Base-by-base conservation (phyloP, 73 alveolate genomes). In the Tetrahymena malaccensis region DNA sequence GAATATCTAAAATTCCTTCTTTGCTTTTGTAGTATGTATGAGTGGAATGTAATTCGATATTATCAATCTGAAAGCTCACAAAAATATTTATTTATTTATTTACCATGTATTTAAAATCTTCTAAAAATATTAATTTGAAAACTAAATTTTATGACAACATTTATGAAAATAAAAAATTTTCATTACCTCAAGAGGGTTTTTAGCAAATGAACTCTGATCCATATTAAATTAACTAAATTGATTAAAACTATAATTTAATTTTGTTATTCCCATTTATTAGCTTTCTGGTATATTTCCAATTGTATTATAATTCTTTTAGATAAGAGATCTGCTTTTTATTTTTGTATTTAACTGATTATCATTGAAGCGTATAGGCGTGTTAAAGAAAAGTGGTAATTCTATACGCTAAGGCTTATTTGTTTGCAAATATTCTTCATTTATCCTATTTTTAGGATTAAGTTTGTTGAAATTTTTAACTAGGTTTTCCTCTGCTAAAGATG, bases 331-430 rank as follows among this genome's bases (percentile, higher is more conserved):
- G 13, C 93, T 85, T 9, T 89, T 94, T 70, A 94, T 25, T 83
- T 85, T 40, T 33, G 83, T 35, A 21, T 19, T 83, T 38, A 94
- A 84, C 31, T 94, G 50, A 37, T 85, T 38, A 33, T 43, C 70
- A 31, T 84, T 84, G 50, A 85, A 84, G 19, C 98, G 85, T 85
- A 96, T 57, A 21, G 99, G 99, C 37, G 99, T 98, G 94, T 98
- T 98, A 96, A 98, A 97, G 96, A 97, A 98, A 22, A 96, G 94
- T 1, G 99, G 99, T 6, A 98, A 96, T 40, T 98, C 98, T 58
- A 98, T 96, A 93, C 99, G 96, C 94, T 98, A 97, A 44, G 99
- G 99, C 17, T 95, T 43, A 38, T 95, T 95, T 34, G 85, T 89
- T 93, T 89, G 38, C 58, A 89, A 56, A 43, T 94, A 55, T 43